phyloP scores from a whole-genome alignment of 2,329 filamentous ascomycete species.

The Talaromyces sp. region DNA sequence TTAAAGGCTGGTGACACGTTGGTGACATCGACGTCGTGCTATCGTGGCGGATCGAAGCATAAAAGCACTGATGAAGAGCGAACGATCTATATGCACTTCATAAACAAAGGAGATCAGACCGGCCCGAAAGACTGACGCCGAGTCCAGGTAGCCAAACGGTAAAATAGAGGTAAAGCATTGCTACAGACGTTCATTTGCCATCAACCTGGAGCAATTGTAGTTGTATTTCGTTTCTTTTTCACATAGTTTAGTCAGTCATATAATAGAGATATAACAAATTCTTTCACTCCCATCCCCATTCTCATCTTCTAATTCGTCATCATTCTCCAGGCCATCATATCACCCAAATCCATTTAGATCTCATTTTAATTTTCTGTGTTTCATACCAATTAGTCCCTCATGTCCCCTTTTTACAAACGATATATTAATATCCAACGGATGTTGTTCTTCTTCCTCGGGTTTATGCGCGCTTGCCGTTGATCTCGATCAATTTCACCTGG shows the following conservation, averaged over 20 bases:
- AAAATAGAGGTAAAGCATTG: background rate
- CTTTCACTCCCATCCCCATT: background rate
- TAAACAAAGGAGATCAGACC: background rate
- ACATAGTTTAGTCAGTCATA: background rate
- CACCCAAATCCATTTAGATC: background rate
- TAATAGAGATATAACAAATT: background rate
- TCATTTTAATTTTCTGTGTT: background rate
- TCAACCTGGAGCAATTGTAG: background rate
- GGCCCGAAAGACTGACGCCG: background rate
- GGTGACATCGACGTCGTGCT: background rate
- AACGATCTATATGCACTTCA: background rate
- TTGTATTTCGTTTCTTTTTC: background rate
- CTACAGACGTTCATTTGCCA: background rate
- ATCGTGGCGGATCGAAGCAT: background rate
- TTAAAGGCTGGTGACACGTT: background rate
- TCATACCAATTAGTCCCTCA: background rate
- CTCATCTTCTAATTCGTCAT: background rate
- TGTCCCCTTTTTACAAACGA: background rate
- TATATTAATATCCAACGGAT: background rate
- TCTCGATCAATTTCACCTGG: conserved; percentile 66
- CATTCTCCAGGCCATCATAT: background rate
- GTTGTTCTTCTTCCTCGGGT: background rate
- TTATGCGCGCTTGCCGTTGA: conserved; percentile 44
- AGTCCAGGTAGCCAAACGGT: background rate
- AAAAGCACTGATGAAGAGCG: background rate